A percentile compares a stretch with the other conserved stretches of the same genome.
These are phyloP conservation scores for Hygrocybe coccinea DNA, from an alignment of 768 basidiomycete species.

Conservation along the genomic window DNA sequence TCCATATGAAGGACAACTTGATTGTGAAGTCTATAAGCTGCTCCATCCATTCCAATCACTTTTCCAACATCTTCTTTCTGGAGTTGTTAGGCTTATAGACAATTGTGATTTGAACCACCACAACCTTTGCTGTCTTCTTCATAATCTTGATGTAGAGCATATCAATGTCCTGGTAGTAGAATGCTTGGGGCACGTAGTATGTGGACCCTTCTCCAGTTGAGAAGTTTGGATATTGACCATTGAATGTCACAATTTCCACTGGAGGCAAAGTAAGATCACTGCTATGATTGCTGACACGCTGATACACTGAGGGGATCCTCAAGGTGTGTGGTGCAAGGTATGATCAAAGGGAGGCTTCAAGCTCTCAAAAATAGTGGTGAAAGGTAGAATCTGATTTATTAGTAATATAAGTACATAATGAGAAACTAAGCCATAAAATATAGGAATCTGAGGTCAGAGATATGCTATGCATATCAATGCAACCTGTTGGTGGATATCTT, in stretches of 20 bases:
- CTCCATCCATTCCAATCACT: neutral
- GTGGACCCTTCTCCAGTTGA: neutral
- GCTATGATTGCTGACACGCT: neutral
- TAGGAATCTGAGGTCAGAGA: too few relatives aligned
- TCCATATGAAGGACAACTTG: neutral
- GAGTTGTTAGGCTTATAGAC: neutral
- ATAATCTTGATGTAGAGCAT: neutral
- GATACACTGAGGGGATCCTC: too few relatives aligned
- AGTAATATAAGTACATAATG: too few relatives aligned
- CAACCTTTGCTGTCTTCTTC: neutral
- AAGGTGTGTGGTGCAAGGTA: too few relatives aligned
- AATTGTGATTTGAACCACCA: neutral
- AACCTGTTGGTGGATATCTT: neutral
- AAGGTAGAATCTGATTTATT: too few relatives aligned
- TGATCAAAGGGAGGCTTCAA: too few relatives aligned
- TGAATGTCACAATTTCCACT: neutral
- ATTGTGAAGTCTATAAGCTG: neutral
- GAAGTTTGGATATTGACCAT: neutral
- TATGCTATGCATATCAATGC: too few relatives aligned
- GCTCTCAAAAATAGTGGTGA: too few relatives aligned
- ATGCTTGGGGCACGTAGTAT: neutral
- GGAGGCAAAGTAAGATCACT: neutral
- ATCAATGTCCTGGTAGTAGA: neutral
- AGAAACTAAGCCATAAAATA: too few relatives aligned
- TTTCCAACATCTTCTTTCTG: neutral